Evolutionary conservation across 2,329 filamentous ascomycete genomes (phyloP).

Genomic region (Exophiala oligosperma): DNA sequence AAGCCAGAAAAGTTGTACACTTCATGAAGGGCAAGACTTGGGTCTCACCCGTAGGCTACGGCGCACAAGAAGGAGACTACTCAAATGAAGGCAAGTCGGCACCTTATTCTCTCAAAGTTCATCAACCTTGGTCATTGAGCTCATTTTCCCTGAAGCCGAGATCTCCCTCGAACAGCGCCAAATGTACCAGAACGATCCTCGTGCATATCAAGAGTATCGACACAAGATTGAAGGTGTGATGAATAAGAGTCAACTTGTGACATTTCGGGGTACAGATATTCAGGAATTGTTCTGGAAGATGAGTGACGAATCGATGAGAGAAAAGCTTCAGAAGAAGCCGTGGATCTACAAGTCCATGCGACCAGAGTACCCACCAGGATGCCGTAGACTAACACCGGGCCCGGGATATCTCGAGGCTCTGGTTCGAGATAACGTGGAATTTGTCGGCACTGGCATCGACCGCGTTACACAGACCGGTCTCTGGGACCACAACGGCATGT

Average conservation of each 20-base stretch:
- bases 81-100: slow-evolving; percentile 19
- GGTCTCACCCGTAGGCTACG: slow-evolving; percentile 21
- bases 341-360: slow-evolving; percentile 41
- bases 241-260: slow-evolving; percentile 23
- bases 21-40: slow-evolving; percentile 23
- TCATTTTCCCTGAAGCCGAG: neutral
- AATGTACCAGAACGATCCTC: slow-evolving; percentile 23
- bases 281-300: slow-evolving; percentile 13
- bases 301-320: slow-evolving; percentile 12
- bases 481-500: slow-evolving; percentile 57
- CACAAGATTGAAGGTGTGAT: slow-evolving; percentile 33
- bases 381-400: slow-evolving; percentile 64
- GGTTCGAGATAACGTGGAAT: slow-evolving; percentile 60
- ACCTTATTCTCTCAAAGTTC: slow-evolving; percentile 3
- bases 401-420: slow-evolving; percentile 68
- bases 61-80: slow-evolving; percentile 21
- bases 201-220: slow-evolving; percentile 30
- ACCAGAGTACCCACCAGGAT: slow-evolving; percentile 65
- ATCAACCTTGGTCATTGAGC: slow-evolving; percentile 16
- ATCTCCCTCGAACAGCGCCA: slow-evolving; percentile 18
- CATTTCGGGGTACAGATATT: slow-evolving; percentile 13
- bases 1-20: slow-evolving; percentile 27
- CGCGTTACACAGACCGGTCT: slow-evolving; percentile 62
- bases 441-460: slow-evolving; percentile 58
- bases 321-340: slow-evolving; percentile 18